Base-by-base conservation (phyloP, 306 rosid genomes). In the Prunus salicina region DNA sequence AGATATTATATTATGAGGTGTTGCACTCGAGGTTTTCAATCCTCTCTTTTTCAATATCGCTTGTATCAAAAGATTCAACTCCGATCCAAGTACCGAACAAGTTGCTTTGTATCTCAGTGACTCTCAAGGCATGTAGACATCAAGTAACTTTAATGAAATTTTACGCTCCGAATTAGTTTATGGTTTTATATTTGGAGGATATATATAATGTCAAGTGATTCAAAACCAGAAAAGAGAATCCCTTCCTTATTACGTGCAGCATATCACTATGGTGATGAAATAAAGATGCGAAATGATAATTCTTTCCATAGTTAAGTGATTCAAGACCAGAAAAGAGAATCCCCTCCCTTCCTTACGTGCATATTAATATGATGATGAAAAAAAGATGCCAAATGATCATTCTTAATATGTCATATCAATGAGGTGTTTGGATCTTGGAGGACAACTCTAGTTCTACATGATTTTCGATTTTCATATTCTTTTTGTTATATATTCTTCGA, bases 371-470 rank as follows among this genome's bases (percentile, higher is more conserved):
- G 53, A 78, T 83, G 66, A 71, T 47, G 51, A 45, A 74, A 45
- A 6, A 38, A 6, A 38, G 43, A 38, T 6, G 43, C 43, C 2
- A 38, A 38, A 38, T 38, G 43, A 38, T 38, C 43, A 7, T 38
- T 38, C 9, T 38, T 38, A 7, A 69, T 63, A 78, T 84, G 80
- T 79, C 78, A 75, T 38, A 43, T 77, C 68, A 30, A 14, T 47
- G 63, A 70, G 55, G 83, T 79, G 88, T 80, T 84, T 69, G 92
- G 82, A 87, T 84, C 82, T 91, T 69, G 65, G 85, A 87, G 82
- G 83, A 87, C 89, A 89, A 64, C 62, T 71, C 76, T 83, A 74
- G 58, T 64, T 76, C 81, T 68, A n/a, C 77, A 82, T 41, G 77
- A 50, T 71, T 83, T 73, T 81, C 82, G 72, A 64, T 50, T 55